Evolutionary conservation across 257 asterid species (phyloP).

Genomic region (Datura wrightii): DNA sequence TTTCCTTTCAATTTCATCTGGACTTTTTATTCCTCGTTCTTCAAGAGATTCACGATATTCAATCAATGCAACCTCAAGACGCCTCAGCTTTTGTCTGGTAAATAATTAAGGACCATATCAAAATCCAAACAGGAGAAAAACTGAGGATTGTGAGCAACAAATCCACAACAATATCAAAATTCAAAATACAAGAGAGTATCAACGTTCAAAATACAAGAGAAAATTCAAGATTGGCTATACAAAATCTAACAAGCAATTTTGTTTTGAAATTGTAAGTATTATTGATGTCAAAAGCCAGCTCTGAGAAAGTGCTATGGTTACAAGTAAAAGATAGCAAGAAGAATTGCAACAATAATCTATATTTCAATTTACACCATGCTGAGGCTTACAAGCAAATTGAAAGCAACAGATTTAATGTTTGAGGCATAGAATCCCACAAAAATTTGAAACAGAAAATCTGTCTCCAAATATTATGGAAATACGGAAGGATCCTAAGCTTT

Average conservation of each 20-base stretch:
- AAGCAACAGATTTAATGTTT: not conserved
- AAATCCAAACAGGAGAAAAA: conserved; percentile 24
- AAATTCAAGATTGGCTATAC: not conserved
- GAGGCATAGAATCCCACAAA: conserved; percentile 22
- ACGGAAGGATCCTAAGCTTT: not conserved
- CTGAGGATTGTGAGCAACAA: not conserved
- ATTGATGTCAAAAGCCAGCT: too few relatives aligned
- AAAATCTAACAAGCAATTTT: not conserved
- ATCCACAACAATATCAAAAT: too few relatives aligned
- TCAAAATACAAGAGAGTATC: too few relatives aligned
- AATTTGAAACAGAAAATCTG: not conserved
- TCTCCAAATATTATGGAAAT: conserved; percentile 1
- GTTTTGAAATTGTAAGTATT: too few relatives aligned
- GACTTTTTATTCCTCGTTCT: conserved; percentile 65
- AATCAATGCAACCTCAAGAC: conserved; percentile 83
- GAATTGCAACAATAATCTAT: too few relatives aligned
- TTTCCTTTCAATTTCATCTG: conserved; percentile 80
- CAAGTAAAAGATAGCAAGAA: too few relatives aligned
- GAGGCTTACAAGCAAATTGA: not conserved
- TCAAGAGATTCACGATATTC: conserved; percentile 94
- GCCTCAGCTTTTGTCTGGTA: conserved; percentile 84
- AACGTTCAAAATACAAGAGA: too few relatives aligned
- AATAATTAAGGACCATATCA: conserved; percentile 36
- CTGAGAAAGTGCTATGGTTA: too few relatives aligned
- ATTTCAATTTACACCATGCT: too few relatives aligned